A percentile compares a stretch with the other conserved stretches of the same genome.
Evolutionary conservation across 2,329 filamentous ascomycete species (phyloP).

Genomic region (Endocalyx cinctus): DNA sequence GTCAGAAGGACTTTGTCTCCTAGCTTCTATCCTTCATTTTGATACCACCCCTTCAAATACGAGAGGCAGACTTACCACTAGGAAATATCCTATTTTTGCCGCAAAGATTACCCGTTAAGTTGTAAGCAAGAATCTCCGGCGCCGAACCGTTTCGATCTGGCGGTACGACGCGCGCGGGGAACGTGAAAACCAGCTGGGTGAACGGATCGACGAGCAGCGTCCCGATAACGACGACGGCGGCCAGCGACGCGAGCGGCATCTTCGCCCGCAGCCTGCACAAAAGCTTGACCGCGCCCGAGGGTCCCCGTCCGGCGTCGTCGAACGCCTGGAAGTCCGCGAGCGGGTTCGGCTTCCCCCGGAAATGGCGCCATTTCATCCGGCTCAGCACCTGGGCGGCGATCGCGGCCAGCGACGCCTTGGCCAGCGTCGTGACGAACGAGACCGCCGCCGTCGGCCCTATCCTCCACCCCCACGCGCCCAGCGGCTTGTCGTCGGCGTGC

Average conservation of each 20-base stretch:
- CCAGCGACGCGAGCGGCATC: constrained; percentile 6
- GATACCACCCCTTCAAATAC: no score
- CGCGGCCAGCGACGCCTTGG: constrained; percentile 9
- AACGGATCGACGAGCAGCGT: constrained; percentile 11
- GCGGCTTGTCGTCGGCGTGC: constrained; percentile 7
- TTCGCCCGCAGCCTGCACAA: constrained; percentile 5
- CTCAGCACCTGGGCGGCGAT: constrained; percentile 9
- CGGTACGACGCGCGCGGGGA: no score
- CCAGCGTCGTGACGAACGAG: constrained; percentile 9
- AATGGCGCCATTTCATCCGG: constrained; percentile 11
- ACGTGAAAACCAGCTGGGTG: constrained; percentile 9
- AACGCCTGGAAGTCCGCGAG: constrained; percentile 7
- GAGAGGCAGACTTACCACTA: no score
- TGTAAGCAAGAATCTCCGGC: no score
- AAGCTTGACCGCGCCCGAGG: constrained; percentile 5
- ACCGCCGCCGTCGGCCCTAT: constrained; percentile 11
- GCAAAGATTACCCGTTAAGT: no score
- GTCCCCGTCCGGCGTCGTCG: constrained; percentile 6
- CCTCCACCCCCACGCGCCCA: constrained; percentile 8
- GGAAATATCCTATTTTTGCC: no score
- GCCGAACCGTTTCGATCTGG: no score
- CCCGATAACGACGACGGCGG: constrained; percentile 7
- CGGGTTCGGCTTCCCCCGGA: constrained; percentile 1
- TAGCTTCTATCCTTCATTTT: no score
- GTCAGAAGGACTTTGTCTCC: no score